These are phyloP conservation scores for Cystofilobasidium macerans DNA, from an alignment of 768 basidiomycete species.

Conservation along the genomic window DNA sequence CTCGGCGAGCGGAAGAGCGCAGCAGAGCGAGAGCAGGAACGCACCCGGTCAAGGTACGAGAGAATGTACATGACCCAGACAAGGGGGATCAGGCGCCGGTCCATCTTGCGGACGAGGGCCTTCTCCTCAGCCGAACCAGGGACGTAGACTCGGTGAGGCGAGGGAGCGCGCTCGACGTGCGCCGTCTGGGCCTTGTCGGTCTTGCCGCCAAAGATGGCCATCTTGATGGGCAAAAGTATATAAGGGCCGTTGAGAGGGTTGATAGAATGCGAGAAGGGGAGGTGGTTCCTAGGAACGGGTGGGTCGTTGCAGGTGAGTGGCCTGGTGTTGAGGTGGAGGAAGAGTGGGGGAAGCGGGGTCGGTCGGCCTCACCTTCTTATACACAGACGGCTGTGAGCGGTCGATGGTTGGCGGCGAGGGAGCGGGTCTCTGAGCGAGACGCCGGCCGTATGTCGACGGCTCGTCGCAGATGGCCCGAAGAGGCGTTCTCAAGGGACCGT, in stretches of 20 bases:
- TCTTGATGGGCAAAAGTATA: conserved; percentile 25
- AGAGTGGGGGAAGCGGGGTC: too few species aligned
- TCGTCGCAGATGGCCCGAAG: too few species aligned
- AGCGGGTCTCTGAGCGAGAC: too few species aligned
- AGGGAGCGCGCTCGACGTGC: background rate
- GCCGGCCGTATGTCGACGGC: too few species aligned
- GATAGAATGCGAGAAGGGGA: background rate
- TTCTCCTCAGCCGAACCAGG: conserved; percentile 32
- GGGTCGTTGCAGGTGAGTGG: too few species aligned
- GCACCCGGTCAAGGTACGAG: too few species aligned
- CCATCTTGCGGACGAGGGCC: conserved; percentile 32
- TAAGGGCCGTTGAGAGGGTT: too few species aligned
- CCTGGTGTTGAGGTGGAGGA: too few species aligned
- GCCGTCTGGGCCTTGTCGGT: background rate
- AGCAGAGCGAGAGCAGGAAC: background rate
- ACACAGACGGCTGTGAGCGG: too few species aligned
- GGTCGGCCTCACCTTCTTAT: too few species aligned
- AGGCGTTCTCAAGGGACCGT: too few species aligned
- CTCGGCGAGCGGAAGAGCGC: background rate
- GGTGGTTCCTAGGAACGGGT: background rate
- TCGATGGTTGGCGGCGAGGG: too few species aligned
- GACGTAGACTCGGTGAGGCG: conserved; percentile 23
- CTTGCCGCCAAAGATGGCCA: background rate
- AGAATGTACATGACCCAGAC: conserved; percentile 33
- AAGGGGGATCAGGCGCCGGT: conserved; percentile 31